phyloP scores from a whole-genome alignment of 1,139 yeast species.

The Hemisphaericaspora xylofermentans region DNA sequence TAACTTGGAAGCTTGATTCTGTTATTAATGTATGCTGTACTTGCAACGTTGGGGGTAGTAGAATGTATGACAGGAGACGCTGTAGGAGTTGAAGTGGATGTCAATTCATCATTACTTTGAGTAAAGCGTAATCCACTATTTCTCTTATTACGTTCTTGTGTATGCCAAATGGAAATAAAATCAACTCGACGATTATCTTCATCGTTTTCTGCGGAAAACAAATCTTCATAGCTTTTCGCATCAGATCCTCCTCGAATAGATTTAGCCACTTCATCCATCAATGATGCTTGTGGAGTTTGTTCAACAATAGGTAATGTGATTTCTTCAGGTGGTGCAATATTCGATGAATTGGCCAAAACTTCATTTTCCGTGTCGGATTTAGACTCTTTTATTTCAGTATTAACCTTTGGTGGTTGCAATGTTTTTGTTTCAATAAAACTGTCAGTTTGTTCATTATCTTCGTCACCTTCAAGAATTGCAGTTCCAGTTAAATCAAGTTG shows the following conservation, averaged over 20 bases:
- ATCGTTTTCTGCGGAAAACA: slow-evolving; percentile 46
- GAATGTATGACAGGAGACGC: background rate
- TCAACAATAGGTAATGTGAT: slow-evolving; percentile 42
- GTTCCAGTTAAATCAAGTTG: slow-evolving; percentile 4
- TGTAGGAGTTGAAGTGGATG: background rate
- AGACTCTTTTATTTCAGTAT: slow-evolving; percentile 10
- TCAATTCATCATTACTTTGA: slow-evolving; percentile 8
- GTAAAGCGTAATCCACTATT: slow-evolving; percentile 10
- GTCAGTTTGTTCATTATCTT: background rate
- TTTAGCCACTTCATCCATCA: slow-evolving; percentile 40
- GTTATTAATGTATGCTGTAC: slow-evolving; percentile 2
- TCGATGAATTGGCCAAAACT: slow-evolving; percentile 43
- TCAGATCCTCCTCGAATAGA: slow-evolving; percentile 17
- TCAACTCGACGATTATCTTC: slow-evolving; percentile 26
- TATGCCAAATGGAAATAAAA: slow-evolving; percentile 46
- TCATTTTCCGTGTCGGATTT: slow-evolving; percentile 10
- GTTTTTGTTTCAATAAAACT: slow-evolving; percentile 13
- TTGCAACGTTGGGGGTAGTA: background rate
- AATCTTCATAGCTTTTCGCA: slow-evolving; percentile 34
- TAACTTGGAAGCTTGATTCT: slow-evolving; percentile 21
- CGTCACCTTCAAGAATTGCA: background rate
- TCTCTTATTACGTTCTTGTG: slow-evolving; percentile 30
- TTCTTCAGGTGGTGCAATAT: slow-evolving; percentile 41
- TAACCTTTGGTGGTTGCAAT: slow-evolving; percentile 23
- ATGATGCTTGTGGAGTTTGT: slow-evolving; percentile 24